Percentiles rank a stretch among this genome's conserved stretches.
phyloP scores from a whole-genome alignment of 768 basidiomycete species.

The Pholiota microspora region DNA sequence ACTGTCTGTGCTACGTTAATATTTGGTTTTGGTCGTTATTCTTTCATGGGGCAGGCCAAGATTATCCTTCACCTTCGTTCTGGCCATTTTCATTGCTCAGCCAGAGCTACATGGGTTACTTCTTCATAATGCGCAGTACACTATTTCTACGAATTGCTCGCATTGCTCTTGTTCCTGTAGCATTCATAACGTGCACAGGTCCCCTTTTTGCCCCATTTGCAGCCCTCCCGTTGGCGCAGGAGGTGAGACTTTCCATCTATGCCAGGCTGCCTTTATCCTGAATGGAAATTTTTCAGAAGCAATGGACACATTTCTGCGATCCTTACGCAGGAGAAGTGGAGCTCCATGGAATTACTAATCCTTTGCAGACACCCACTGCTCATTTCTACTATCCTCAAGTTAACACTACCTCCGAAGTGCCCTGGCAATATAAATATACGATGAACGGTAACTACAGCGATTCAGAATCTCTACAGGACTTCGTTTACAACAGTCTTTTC shows the following conservation, averaged over 20 bases:
- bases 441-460: neutral
- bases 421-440: neutral
- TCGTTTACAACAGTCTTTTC: neutral
- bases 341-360: slow-evolving; percentile 6
- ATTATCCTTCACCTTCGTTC: neutral
- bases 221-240: slow-evolving; percentile 12
- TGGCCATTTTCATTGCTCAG: neutral
- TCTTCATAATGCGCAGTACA: neutral
- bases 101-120: neutral
- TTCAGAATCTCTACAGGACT: neutral
- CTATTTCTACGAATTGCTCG: neutral
- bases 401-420: neutral
- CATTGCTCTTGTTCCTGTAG: slow-evolving; percentile 8
- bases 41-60: neutral
- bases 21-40: slow-evolving; percentile 8
- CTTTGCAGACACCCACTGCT: neutral
- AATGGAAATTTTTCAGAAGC: neutral
- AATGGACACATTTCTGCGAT: slow-evolving; percentile 14
- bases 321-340: slow-evolving; percentile 11
- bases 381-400: slow-evolving; percentile 2
- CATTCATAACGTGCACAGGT: slow-evolving; percentile 11
- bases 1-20: slow-evolving; percentile 14
- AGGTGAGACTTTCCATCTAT: neutral
- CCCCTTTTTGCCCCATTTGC: slow-evolving; percentile 15
- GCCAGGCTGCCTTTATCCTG: neutral